Conservation (phyloP, 148 eudicot genomes). For the Polygonum aviculare region DNA sequence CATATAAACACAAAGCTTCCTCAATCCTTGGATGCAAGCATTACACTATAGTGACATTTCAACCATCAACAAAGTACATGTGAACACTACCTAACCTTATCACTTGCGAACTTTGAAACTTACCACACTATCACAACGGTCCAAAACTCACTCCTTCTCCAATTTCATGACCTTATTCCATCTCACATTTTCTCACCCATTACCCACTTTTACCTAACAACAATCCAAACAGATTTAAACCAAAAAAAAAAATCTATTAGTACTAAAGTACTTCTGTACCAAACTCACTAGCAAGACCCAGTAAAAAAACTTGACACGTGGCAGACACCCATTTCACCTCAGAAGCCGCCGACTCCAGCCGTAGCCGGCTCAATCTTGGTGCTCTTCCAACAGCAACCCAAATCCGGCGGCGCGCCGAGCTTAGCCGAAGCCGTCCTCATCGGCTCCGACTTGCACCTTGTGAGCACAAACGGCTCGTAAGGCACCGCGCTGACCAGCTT, state of each 20-base stretch:
- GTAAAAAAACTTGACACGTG: background rate
- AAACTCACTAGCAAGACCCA: background rate
- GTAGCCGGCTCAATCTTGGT: constrained; percentile 71
- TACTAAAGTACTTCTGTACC: background rate
- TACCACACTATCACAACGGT: background rate
- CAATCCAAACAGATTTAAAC: background rate
- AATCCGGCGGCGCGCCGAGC: constrained; percentile 47
- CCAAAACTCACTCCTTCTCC: background rate
- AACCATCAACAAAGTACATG: background rate
- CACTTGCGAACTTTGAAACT: background rate
- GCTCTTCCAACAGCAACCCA: constrained; percentile 53
- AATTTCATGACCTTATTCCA: background rate
- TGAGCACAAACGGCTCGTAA: constrained; percentile 77
- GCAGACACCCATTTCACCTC: constrained; percentile 12
- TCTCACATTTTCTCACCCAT: background rate
- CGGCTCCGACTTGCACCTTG: constrained; percentile 91
- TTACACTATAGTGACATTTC: background rate
- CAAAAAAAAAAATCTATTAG: background rate
- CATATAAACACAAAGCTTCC: background rate
- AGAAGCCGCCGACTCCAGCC: constrained; percentile 69
- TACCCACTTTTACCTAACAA: background rate
- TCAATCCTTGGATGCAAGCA: background rate
- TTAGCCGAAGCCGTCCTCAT: constrained; percentile 73
- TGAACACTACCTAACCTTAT: constrained; percentile 6
- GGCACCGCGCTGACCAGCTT: constrained; percentile 55